phyloP scores from a whole-genome alignment of 176 grass and related monocot species.

The Urochloa ruziziensis region DNA sequence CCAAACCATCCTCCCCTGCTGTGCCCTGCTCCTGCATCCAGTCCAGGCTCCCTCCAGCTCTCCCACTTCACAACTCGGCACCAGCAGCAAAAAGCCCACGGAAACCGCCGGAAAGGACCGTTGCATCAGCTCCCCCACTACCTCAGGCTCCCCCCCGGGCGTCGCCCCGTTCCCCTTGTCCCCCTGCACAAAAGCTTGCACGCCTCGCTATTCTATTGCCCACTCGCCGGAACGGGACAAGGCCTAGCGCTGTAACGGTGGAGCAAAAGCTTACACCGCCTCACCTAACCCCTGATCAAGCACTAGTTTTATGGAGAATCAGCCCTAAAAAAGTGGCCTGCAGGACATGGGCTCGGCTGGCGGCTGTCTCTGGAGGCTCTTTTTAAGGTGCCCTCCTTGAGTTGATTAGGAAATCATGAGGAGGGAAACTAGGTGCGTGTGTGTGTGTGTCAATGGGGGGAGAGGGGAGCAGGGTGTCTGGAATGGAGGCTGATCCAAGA shows the following conservation, averaged over 20 bases:
- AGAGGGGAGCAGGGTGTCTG: conserved; percentile 30
- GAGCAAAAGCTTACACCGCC: conserved; percentile 23
- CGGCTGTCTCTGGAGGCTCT: background rate
- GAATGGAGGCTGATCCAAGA: conserved; percentile 61
- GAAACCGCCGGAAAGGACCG: conserved; percentile 22
- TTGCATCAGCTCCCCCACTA: conserved; percentile 36
- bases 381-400: conserved; percentile 19
- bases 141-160: conserved; percentile 14
- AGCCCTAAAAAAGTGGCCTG: background rate
- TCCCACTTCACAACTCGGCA: background rate
- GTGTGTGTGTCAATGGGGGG: background rate
- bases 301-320: conserved; percentile 11
- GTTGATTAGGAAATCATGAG: conserved; percentile 48
- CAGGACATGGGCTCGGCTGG: conserved; percentile 38
- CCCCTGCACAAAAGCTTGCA: conserved; percentile 31
- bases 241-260: background rate
- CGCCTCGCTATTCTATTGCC: conserved; percentile 19
- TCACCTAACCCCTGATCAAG: conserved; percentile 35
- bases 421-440: background rate
- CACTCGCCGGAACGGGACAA: conserved; percentile 29
- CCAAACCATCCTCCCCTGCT: background rate
- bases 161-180: conserved; percentile 31
- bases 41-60: too few species aligned
- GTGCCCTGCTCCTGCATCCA: too few species aligned
- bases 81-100: background rate